phyloP scores from a whole-genome alignment of 2,329 filamentous ascomycete genomes.

The Paecilomyces dactylethromorphus region DNA sequence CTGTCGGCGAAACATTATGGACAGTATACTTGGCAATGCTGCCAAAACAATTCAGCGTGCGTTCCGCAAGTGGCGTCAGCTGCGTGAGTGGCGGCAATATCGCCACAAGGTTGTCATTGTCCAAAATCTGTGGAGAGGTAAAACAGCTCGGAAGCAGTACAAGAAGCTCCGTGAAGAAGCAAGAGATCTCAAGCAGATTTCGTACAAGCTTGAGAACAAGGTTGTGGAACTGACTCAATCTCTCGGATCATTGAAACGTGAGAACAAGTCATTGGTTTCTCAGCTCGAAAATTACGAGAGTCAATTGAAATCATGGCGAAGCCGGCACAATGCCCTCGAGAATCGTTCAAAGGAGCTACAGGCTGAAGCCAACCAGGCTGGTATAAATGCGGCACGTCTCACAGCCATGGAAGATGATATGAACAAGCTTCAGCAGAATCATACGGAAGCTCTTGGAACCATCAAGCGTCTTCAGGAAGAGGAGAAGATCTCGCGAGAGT shows the following conservation, averaged over 20 bases:
- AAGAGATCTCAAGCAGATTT: slow-evolving; percentile 97
- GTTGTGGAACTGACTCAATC: slow-evolving; percentile 96
- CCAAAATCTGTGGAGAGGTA: slow-evolving; percentile 90
- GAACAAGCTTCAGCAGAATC: slow-evolving; percentile 79
- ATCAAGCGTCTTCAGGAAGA: slow-evolving; percentile 94
- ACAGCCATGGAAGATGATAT: slow-evolving; percentile 93
- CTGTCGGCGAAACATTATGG: slow-evolving; percentile 83
- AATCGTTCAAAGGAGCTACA: slow-evolving; percentile 88
- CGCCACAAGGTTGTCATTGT: slow-evolving; percentile 82
- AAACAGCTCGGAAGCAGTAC: slow-evolving; percentile 71
- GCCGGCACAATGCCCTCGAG: slow-evolving; percentile 82
- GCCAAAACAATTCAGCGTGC: slow-evolving; percentile 83
- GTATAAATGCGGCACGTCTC: slow-evolving; percentile 85
- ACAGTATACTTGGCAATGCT: slow-evolving; percentile 87
- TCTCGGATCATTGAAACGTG: slow-evolving; percentile 81
- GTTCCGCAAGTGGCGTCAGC: slow-evolving; percentile 74
- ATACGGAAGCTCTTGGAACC: slow-evolving; percentile 83
- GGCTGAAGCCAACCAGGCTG: slow-evolving; percentile 93
- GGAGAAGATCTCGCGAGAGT: slow-evolving; percentile 77
- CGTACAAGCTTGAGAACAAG: slow-evolving; percentile 99
- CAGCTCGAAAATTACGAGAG: slow-evolving; percentile 95
- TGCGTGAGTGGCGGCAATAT: slow-evolving; percentile 79
- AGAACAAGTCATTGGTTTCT: slow-evolving; percentile 82
- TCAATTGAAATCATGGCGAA: slow-evolving; percentile 95
- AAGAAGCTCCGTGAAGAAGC: slow-evolving; percentile 91